Conservation (phyloP, 768 basidiomycete genomes). For the Boletus reticulatus region DNA sequence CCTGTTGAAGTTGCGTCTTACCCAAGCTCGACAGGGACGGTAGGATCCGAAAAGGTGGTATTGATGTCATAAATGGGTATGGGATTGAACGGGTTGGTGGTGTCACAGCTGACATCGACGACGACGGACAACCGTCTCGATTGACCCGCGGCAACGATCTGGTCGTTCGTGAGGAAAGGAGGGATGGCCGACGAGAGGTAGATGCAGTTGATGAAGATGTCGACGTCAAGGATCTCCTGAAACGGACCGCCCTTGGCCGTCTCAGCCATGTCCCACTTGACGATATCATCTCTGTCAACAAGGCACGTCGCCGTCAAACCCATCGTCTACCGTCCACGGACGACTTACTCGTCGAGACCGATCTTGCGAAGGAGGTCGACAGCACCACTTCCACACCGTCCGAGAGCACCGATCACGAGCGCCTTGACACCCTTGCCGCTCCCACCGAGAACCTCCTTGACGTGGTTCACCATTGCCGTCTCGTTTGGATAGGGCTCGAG, state of each 20-base stretch:
- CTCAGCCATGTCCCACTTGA: slow-evolving; percentile 98
- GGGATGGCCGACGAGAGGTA: slow-evolving; percentile 88
- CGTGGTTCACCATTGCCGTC: slow-evolving; percentile 71
- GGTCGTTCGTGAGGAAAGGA: slow-evolving; percentile 71
- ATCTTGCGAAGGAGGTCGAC: slow-evolving; percentile 95
- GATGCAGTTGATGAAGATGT: slow-evolving; percentile 99
- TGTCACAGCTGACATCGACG: slow-evolving; percentile 98
- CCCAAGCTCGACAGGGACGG: slow-evolving; percentile 82
- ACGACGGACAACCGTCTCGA: slow-evolving; percentile 71
- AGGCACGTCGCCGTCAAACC: neutral
- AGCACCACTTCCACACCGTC: slow-evolving; percentile 92
- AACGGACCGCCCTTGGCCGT: slow-evolving; percentile 98
- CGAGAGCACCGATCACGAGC: slow-evolving; percentile 94
- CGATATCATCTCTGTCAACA: slow-evolving; percentile 72
- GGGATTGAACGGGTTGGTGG: slow-evolving; percentile 97
- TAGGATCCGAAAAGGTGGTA: slow-evolving; percentile 91
- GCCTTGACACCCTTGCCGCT: slow-evolving; percentile 76
- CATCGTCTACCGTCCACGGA: neutral
- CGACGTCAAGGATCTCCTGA: slow-evolving; percentile 91
- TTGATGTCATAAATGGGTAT: slow-evolving; percentile 94
- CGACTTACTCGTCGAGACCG: slow-evolving; percentile 85
- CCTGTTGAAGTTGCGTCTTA: slow-evolving; percentile 38
- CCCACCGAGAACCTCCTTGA: slow-evolving; percentile 63
- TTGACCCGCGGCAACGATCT: slow-evolving; percentile 69
- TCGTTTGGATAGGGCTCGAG: slow-evolving; percentile 87